Percentiles rank a stretch among this genome's conserved stretches.
phyloP scores from a whole-genome alignment of 2,329 filamentous ascomycete genomes.

The Ophiostoma populinum region DNA sequence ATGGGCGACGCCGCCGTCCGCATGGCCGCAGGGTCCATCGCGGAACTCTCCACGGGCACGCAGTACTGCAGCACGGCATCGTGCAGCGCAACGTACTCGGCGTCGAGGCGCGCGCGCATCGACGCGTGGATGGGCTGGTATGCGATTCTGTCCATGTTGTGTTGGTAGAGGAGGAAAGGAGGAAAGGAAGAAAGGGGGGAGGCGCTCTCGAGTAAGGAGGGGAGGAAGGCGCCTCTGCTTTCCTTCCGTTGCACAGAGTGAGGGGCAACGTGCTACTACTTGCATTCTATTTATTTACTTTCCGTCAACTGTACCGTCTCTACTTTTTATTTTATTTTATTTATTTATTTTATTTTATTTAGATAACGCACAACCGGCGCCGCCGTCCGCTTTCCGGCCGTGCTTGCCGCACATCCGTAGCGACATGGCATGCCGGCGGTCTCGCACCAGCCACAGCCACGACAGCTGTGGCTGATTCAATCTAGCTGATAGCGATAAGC shows the following conservation, averaged over 20 bases:
- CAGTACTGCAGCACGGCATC: slow-evolving; percentile 21
- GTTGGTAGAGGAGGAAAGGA: not conserved
- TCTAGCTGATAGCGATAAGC: too few relatives aligned
- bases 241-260: too few relatives aligned
- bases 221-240: too few relatives aligned
- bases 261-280: too few relatives aligned
- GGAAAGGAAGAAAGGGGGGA: not conserved
- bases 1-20: slow-evolving; percentile 3
- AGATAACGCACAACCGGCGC: not conserved
- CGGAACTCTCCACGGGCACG: slow-evolving; percentile 15
- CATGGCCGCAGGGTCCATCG: slow-evolving; percentile 1
- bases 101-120: slow-evolving; percentile 18
- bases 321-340: not conserved
- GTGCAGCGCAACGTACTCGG: slow-evolving; percentile 22
- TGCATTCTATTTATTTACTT: too few relatives aligned
- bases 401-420: too few relatives aligned
- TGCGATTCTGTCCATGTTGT: not conserved
- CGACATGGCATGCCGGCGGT: too few relatives aligned
- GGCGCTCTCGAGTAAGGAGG: too few relatives aligned
- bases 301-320: too few relatives aligned
- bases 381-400: too few relatives aligned
- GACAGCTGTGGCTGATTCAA: too few relatives aligned
- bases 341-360: not conserved
- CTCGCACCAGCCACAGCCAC: too few relatives aligned
- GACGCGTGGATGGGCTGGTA: slow-evolving; percentile 19